phyloP scores from a whole-genome alignment of 129 eudicot species.

The Ambrosia artemisiifolia region DNA sequence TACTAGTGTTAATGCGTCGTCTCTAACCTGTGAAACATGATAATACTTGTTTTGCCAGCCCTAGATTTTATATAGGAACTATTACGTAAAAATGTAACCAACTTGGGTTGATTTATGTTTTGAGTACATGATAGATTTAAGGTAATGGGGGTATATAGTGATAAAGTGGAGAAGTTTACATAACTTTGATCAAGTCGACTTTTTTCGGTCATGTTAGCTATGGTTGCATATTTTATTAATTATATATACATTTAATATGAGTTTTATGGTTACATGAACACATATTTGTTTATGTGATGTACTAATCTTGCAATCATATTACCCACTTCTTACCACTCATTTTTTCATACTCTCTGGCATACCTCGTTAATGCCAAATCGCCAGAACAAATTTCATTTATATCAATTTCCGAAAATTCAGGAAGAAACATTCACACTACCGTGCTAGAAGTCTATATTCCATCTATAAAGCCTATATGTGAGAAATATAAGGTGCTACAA shows the following conservation, averaged over 20 bases:
- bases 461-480: background rate
- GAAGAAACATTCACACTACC: conserved; percentile 8
- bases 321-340: conserved; percentile 1
- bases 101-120: too few species aligned
- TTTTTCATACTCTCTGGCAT: conserved; percentile 12
- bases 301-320: background rate
- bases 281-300: background rate
- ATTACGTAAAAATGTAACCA: too few species aligned
- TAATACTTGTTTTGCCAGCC: too few species aligned
- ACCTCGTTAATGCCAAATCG: conserved; percentile 4
- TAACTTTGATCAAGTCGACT: background rate
- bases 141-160: too few species aligned
- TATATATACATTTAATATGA: too few species aligned
- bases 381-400: conserved; percentile 10
- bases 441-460: background rate
- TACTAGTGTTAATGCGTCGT: too few species aligned
- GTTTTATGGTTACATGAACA: background rate
- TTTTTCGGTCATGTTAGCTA: background rate
- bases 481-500: conserved; percentile 7
- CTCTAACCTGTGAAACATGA: too few species aligned
- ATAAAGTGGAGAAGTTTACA: background rate
- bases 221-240: background rate
- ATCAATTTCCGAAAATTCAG: conserved; percentile 15
- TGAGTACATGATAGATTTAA: background rate
- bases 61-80: too few species aligned